Evolutionary conservation across 1,284 basidiomycete species (phyloP).

Genomic region (Austroboletus niveus): DNA sequence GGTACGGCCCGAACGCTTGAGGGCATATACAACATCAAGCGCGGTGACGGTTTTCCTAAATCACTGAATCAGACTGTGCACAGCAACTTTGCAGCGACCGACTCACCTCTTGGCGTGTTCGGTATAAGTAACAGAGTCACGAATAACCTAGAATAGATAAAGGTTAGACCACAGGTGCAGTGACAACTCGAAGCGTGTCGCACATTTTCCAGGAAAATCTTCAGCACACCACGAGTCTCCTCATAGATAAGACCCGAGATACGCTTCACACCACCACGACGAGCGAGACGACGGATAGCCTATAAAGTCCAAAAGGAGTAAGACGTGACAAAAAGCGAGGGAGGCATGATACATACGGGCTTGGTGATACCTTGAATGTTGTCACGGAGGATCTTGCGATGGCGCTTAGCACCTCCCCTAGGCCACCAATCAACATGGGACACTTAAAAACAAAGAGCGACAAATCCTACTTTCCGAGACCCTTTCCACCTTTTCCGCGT

Average conservation of each 20-base stretch:
- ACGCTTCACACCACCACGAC: constrained; percentile 85
- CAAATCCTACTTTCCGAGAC: constrained; percentile 26
- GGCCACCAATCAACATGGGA: constrained; percentile 46
- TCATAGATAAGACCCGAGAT: constrained; percentile 85
- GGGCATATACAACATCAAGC: constrained; percentile 78
- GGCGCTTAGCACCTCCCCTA: constrained; percentile 74
- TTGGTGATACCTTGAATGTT: constrained; percentile 73
- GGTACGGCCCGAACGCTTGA: constrained; percentile 80
- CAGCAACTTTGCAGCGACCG: neutral
- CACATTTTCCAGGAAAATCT: constrained; percentile 74
- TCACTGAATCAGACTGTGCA: constrained; percentile 3
- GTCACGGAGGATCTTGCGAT: constrained; percentile 72
- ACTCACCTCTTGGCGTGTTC: constrained; percentile 79
- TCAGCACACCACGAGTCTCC: constrained; percentile 81
- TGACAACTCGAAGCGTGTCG: constrained; percentile 7
- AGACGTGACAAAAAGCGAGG: constrained; percentile 49
- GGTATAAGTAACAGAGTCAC: constrained; percentile 89
- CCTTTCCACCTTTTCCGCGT: constrained; percentile 45
- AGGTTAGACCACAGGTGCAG: constrained; percentile 32
- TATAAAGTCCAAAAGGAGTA: constrained; percentile 25
- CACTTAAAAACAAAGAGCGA: constrained; percentile 30
- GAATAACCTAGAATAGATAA: constrained; percentile 74
- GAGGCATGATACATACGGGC: constrained; percentile 61
- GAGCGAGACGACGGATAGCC: constrained; percentile 84
- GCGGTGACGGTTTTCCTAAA: constrained; percentile 79